Base-by-base conservation (phyloP, 2,329 filamentous ascomycete species). In the Penicillium glabrum region DNA sequence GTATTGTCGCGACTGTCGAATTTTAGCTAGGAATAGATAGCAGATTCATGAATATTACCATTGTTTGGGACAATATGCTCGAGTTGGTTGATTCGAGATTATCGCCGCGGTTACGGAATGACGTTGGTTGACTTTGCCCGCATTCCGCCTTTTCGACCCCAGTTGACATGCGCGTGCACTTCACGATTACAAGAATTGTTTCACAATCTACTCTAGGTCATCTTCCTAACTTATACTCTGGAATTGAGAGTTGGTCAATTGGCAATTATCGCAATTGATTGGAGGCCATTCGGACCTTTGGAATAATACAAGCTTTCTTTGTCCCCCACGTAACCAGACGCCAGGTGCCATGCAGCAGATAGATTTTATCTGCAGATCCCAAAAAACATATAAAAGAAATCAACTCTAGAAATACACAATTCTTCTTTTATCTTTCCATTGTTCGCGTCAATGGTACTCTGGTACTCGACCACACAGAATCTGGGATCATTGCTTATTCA, bases 1-100 rank as follows among this genome's bases (percentile, higher is more conserved):
- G 75, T 97, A 99, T 88, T 98, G 95, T 80, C 98, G 98, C 54
- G 95, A 99, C 95, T 97, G 55, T 58, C 29, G 58, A 53, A 13
- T 26, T 47, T 64, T 35, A 58, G 39, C 55, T 57, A 14, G 14
- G 14, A n/a, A 21, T 21, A 10, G 44, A 7, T 19, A 24, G n/a
- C 5, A 24, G 21, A 21, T 27, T 23, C 8, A 37, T 44, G 7
- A 19, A 8, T 4, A 19, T 39, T 46, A 47, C 51, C 44, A 46
- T 46, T 39, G 19, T 29, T 46, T 24, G 26, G n/a, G 23, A 29
- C 21, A 16, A 23, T 5, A 23, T 39, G 51, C 26, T 53, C 13
- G 2, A 11, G 41, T n/a, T 35, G 27, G 24, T 45, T 26, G n/a
- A 21, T 44, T 19, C 35, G 16, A 37, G 10, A 39, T 26, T 37